Conservation (phyloP, 2,329 filamentous ascomycete species). For the Claviceps paspali region DNA sequence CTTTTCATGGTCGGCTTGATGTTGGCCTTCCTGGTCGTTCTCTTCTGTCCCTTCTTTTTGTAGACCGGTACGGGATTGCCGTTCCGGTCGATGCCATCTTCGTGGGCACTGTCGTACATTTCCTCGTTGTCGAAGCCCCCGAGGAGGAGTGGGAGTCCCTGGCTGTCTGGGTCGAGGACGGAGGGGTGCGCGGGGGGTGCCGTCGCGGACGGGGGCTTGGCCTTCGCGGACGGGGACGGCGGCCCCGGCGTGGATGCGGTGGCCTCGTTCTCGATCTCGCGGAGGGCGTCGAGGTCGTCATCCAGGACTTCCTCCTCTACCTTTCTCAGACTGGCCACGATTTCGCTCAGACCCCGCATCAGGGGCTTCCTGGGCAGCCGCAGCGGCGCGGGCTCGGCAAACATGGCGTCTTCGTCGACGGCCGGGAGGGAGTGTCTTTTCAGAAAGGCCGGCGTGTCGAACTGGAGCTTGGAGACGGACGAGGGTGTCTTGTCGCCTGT, state of each 20-base stretch:
- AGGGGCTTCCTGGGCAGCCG: constrained; percentile 44
- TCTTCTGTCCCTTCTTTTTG: constrained; percentile 76
- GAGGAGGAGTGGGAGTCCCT: constrained; percentile 28
- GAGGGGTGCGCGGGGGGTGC: background rate
- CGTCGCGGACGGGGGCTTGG: constrained; percentile 16
- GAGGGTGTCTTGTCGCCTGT: constrained; percentile 27
- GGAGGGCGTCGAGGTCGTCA: constrained; percentile 58
- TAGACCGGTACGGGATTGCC: constrained; percentile 47
- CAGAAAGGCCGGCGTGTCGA: constrained; percentile 61
- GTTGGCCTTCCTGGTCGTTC: constrained; percentile 55
- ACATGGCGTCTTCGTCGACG: constrained; percentile 40
- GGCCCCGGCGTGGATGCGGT: constrained; percentile 11
- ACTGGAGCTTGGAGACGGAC: constrained; percentile 39
- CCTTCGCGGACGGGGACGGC: constrained; percentile 9
- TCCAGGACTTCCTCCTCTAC: constrained; percentile 55
- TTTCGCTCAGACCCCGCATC: constrained; percentile 56
- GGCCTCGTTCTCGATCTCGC: constrained; percentile 49
- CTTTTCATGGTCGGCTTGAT: constrained; percentile 40
- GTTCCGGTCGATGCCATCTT: constrained; percentile 37
- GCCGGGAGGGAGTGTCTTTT: constrained; percentile 29
- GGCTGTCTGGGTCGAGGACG: constrained; percentile 23
- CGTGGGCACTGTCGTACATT: constrained; percentile 37
- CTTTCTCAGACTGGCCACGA: constrained; percentile 55
- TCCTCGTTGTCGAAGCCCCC: constrained; percentile 51
- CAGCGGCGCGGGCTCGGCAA: constrained; percentile 31